phyloP scores from a whole-genome alignment of 805 yeast species.

The Saccharomyces kudriavzevii region DNA sequence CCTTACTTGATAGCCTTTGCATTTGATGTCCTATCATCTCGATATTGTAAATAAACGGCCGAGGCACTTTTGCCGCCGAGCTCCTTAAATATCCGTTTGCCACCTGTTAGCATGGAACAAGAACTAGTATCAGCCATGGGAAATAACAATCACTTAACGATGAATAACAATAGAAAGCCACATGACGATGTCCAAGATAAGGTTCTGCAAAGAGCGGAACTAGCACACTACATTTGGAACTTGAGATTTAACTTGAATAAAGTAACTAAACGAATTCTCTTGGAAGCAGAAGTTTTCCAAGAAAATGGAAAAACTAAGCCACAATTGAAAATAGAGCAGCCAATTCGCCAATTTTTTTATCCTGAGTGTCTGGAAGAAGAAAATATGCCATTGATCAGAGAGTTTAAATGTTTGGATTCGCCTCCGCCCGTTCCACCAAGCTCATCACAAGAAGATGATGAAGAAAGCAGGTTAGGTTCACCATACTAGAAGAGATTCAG shows the following conservation, averaged over 20 bases:
- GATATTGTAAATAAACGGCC: not conserved
- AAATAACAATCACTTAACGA: not conserved
- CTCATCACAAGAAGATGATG: not conserved
- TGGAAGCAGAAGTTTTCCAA: not conserved
- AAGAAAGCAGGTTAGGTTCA: not conserved
- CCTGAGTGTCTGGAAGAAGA: not conserved
- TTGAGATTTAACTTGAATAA: constrained; percentile 27
- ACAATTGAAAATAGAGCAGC: not conserved
- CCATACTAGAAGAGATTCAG: not conserved
- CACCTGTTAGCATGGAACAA: not conserved
- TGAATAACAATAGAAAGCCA: constrained; percentile 1
- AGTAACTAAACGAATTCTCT: constrained; percentile 6
- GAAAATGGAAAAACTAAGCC: not conserved
- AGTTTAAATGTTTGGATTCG: not conserved
- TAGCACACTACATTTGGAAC: constrained; percentile 31
- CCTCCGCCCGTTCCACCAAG: not conserved
- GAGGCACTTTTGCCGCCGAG: not conserved
- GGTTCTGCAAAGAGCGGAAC: constrained; percentile 29
- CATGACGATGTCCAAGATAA: constrained; percentile 8
- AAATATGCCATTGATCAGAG: not conserved
- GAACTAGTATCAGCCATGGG: not conserved
- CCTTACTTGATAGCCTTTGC: not conserved
- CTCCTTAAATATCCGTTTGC: not conserved
- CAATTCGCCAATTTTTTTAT: not conserved
- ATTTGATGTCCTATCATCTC: not conserved